phyloP scores from a whole-genome alignment of 768 basidiomycete species.

The Sarcodon sp. region DNA sequence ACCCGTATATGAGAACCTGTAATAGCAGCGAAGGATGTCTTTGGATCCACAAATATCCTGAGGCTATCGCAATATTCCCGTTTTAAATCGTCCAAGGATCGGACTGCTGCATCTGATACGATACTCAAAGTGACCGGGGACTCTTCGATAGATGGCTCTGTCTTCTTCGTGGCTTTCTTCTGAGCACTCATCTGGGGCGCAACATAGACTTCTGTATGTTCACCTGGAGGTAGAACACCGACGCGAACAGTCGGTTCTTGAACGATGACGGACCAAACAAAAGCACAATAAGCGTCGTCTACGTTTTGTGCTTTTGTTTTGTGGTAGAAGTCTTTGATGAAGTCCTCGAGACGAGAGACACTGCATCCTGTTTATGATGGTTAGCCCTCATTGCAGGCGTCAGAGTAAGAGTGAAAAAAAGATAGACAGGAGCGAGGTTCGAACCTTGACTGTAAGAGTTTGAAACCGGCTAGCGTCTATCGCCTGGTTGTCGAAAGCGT shows the following conservation, averaged over 20 bases:
- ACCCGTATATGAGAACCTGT: conserved; percentile 82
- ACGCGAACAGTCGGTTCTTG: conserved; percentile 65
- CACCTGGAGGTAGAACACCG: conserved; percentile 49
- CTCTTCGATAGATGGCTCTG: conserved; percentile 30
- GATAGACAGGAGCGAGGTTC: conserved; percentile 4
- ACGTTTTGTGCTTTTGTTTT: conserved; percentile 36
- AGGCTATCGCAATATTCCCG: conserved; percentile 46
- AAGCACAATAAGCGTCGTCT: conserved; percentile 67
- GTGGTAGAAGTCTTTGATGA: conserved; percentile 55
- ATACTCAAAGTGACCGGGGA: conserved; percentile 31
- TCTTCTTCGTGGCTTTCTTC: conserved; percentile 48
- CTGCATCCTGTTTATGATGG: conserved; percentile 43
- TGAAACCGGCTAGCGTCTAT: background rate
- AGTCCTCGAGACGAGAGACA: conserved; percentile 56
- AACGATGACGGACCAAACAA: conserved; percentile 72
- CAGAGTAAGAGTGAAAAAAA: background rate
- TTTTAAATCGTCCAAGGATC: conserved; percentile 42
- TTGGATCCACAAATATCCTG: conserved; percentile 63
- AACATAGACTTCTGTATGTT: conserved; percentile 61
- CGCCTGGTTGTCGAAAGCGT: background rate
- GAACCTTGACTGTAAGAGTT: conserved; percentile 3
- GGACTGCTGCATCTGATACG: conserved; percentile 41
- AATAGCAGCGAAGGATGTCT: conserved; percentile 64
- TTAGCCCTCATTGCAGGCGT: background rate
- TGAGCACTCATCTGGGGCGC: conserved; percentile 64